Evolutionary conservation across 306 rosid species (phyloP), one percentile per base, ranked within the genome.

Genomic region (Lagenaria siceraria): DNA sequence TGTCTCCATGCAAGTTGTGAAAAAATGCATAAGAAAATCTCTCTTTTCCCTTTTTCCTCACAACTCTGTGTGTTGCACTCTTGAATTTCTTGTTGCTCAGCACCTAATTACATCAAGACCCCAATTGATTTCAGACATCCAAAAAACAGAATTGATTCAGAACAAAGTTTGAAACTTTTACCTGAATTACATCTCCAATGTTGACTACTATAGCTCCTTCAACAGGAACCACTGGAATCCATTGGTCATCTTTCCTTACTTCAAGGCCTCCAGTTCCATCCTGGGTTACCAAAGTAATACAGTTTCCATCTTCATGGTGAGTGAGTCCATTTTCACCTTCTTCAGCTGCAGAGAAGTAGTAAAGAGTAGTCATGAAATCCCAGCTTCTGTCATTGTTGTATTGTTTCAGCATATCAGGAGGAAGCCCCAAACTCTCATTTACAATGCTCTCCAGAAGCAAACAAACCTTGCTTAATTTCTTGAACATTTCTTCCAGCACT

Each of bases 241-340:
- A 87, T 17, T 82, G 49, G 6, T 84, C 85, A 54, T 85, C 69
- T 55, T 69, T 81, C 43, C 9, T 79, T 8, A 87, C 83, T 70
- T 86, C 65, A 0, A 85, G 79, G 25, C 89, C 91, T 64, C 91
- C 93, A n/a, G 78, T 85, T 3, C 59, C 85, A 80, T 89, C 89
- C 27, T 86, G 91, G 43, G 84, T 1, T 8, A 87, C 85, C 46
- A 87, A 77, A 59, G 88, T 82, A 10, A 89, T 8, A 7, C 54
- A 60, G 51, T 84, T 89, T 9, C 74, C 85, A 80, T 89, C 89
- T 81, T 87, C 87, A 35, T 85, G 89, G 62, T 79, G 82, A 13
- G 77, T 4, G 58, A 81, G 59, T 17, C 88, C 91, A 53, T 76
- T 81, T 15, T 83, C 63, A 25, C 80, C 91, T 1, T 12, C 21